Conservation (phyloP, 139 green algal species). For the Asterochloris sp. region DNA sequence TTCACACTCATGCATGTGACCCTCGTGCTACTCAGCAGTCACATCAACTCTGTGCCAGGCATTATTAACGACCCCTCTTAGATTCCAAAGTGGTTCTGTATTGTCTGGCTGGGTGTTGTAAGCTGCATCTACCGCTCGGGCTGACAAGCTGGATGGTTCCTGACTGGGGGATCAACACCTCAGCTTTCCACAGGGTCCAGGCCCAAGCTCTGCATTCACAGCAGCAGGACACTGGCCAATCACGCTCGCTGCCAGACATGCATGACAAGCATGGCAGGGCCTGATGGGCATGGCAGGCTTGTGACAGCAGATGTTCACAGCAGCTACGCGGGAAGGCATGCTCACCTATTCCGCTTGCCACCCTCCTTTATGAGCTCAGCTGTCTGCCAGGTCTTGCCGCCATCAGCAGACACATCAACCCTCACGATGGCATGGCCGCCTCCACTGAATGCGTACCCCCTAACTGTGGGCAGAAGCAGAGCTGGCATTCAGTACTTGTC, state of each 20-base stretch:
- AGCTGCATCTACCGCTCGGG: slow-evolving; percentile 64
- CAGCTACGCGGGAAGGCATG: neutral
- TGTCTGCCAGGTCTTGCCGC: slow-evolving; percentile 66
- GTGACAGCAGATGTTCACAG: neutral
- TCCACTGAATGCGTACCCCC: slow-evolving; percentile 77
- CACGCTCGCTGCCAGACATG: neutral
- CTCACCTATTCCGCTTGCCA: slow-evolving; percentile 14
- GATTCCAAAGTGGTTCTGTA: slow-evolving; percentile 69
- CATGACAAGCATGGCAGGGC: neutral
- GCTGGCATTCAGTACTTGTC: neutral
- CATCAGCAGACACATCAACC: slow-evolving; percentile 81
- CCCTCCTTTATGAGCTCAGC: slow-evolving; percentile 30
- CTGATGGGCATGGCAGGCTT: too few relatives aligned
- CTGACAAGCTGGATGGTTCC: slow-evolving; percentile 48
- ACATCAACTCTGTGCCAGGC: slow-evolving; percentile 67
- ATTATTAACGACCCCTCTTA: slow-evolving; percentile 79
- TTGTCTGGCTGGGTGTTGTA: slow-evolving; percentile 83
- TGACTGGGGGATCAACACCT: slow-evolving; percentile 46
- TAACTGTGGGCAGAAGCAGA: slow-evolving; percentile 22
- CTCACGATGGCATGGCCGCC: slow-evolving; percentile 72
- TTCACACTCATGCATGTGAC: too few relatives aligned
- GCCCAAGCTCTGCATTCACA: slow-evolving; percentile 48
- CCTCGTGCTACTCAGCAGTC: too few relatives aligned
- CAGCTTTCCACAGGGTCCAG: slow-evolving; percentile 71
- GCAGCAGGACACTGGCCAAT: neutral